phyloP scores from a whole-genome alignment of 768 basidiomycete genomes.

The Hirschioporus abietinus region DNA sequence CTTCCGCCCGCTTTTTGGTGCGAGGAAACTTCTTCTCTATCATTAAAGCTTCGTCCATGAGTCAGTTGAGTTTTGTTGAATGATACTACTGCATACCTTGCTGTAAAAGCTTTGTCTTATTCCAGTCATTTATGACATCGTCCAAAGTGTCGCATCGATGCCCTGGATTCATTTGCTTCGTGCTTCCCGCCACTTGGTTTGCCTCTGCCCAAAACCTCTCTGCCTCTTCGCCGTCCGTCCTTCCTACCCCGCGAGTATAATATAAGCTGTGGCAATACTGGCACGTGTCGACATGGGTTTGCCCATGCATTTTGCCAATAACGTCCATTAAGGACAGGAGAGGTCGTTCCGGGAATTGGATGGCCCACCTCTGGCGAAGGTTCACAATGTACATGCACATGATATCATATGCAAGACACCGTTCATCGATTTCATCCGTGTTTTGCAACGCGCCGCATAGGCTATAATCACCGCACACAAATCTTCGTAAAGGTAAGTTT shows the following conservation, averaged over 20 bases:
- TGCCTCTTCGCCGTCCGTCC: conserved; percentile 20
- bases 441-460: conserved; percentile 7
- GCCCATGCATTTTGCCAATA: conserved; percentile 17
- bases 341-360: background rate
- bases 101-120: conserved; percentile 10
- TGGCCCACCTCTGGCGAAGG: conserved; percentile 4
- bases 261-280: conserved; percentile 16
- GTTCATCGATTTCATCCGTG: background rate
- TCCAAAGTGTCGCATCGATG: conserved; percentile 15
- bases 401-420: conserved; percentile 19
- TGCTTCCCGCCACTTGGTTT: conserved; percentile 14
- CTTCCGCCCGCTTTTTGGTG: background rate
- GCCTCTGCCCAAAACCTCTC: conserved; percentile 17
- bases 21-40: background rate
- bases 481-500: background rate
- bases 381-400: conserved; percentile 23
- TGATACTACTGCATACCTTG: conserved; percentile 4
- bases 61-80: background rate
- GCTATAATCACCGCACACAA: conserved; percentile 13
- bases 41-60: background rate
- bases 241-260: conserved; percentile 16
- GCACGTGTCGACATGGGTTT: conserved; percentile 15
- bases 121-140: conserved; percentile 15
- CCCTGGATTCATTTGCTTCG: conserved; percentile 18
- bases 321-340: background rate